Percentiles rank a stretch among this genome's conserved stretches.
phyloP scores from a whole-genome alignment of 306 rosid genomes.

The Oemleria cerasiformis region DNA sequence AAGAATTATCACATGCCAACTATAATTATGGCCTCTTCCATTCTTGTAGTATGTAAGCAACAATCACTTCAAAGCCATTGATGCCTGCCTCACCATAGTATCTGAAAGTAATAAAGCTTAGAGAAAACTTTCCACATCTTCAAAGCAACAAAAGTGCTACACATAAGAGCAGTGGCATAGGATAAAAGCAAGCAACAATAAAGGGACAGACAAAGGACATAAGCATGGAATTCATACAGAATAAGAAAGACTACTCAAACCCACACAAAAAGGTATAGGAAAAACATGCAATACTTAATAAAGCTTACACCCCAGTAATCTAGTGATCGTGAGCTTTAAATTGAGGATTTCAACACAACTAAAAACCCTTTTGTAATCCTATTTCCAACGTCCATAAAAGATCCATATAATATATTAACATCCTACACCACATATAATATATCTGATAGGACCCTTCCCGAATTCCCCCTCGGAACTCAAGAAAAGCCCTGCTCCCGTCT shows the following conservation, averaged over 20 bases:
- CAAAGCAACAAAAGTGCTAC: background rate
- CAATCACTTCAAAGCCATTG: conserved; percentile 84
- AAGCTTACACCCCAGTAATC: background rate
- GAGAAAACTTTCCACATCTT: background rate
- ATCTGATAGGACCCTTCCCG: too few species aligned
- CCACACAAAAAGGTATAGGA: background rate
- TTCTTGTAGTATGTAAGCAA: conserved; percentile 74
- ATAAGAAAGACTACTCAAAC: background rate
- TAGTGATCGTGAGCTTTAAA: background rate
- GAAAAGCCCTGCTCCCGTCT: too few species aligned
- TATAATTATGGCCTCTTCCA: conserved; percentile 75
- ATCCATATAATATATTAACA: conserved; percentile 1
- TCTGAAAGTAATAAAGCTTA: conserved; percentile 48
- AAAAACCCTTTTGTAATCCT: too few species aligned
- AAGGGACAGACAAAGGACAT: conserved; percentile 2
- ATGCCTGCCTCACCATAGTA: conserved; percentile 68
- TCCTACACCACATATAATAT: background rate
- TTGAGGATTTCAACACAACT: too few species aligned
- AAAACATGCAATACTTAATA: background rate
- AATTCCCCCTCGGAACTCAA: too few species aligned
- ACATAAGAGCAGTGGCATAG: background rate
- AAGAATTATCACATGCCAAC: conserved; percentile 51
- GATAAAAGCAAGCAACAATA: background rate
- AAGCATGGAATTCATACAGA: background rate
- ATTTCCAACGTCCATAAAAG: conserved; percentile 1